phyloP scores from a whole-genome alignment of 2,329 filamentous ascomycete species.

The Niveomyces coronatus region DNA sequence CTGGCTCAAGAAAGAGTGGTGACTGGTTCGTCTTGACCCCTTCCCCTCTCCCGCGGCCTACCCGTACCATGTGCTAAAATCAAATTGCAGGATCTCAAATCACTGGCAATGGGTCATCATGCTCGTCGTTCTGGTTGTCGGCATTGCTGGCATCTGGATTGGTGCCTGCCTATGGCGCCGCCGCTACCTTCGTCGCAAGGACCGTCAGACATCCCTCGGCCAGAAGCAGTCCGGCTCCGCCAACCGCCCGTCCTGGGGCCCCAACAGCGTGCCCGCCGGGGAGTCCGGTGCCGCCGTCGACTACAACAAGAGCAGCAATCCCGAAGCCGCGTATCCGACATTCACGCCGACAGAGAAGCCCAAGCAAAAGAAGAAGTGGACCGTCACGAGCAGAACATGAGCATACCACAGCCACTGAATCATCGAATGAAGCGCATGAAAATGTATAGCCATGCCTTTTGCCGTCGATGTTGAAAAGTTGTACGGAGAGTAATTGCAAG shows the following conservation, averaged over 20 bases:
- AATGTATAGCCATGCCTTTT: no score
- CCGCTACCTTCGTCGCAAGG: constrained; percentile 61
- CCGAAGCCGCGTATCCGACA: constrained; percentile 16
- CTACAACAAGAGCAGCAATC: background rate
- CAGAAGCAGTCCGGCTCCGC: constrained; percentile 31
- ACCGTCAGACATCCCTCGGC: constrained; percentile 33
- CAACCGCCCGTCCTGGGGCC: constrained; percentile 25
- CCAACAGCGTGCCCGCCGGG: constrained; percentile 15
- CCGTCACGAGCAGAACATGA: constrained; percentile 33
- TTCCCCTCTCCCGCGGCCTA: constrained; percentile 4
- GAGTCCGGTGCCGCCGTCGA: constrained; percentile 2
- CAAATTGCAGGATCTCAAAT: constrained; percentile 44
- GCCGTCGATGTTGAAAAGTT: no score
- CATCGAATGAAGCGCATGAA: no score
- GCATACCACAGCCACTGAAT: background rate
- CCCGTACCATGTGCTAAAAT: background rate
- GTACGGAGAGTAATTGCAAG: no score
- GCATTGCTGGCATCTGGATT: constrained; percentile 55
- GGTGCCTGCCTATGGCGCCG: constrained; percentile 61
- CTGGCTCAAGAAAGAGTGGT: constrained; percentile 1
- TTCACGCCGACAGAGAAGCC: constrained; percentile 24
- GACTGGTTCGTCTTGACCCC: background rate
- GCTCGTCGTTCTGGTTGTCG: constrained; percentile 63
- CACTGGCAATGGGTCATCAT: constrained; percentile 79
- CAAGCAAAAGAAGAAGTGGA: constrained; percentile 39